Conservation (phyloP, 805 yeast species). For the Candida nemodendra region DNA sequence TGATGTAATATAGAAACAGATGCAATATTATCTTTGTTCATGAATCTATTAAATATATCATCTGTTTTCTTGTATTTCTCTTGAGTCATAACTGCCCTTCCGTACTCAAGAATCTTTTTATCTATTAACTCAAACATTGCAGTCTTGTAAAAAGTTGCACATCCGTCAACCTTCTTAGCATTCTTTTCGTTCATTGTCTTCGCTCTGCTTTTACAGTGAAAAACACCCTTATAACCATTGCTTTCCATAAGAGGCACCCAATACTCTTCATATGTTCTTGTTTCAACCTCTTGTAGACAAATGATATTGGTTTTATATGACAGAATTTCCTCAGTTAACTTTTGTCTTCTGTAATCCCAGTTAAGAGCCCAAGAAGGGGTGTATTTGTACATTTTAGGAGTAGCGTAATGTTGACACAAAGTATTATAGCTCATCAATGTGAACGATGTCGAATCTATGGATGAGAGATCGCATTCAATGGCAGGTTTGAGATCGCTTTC, state of each 20-base stretch:
- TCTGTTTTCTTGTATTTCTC: slow-evolving; percentile 89
- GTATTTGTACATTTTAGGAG: slow-evolving; percentile 85
- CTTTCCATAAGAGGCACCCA: slow-evolving; percentile 76
- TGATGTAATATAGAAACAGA: slow-evolving; percentile 74
- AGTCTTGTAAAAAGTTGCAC: slow-evolving; percentile 86
- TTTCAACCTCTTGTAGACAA: slow-evolving; percentile 95
- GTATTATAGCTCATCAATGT: slow-evolving; percentile 87
- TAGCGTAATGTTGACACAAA: slow-evolving; percentile 93
- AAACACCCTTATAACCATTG: slow-evolving; percentile 76
- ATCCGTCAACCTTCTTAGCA: slow-evolving; percentile 92
- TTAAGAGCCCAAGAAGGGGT: slow-evolving; percentile 97
- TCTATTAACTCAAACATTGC: slow-evolving; percentile 68
- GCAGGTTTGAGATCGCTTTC: slow-evolving; percentile 23
- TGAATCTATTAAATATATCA: slow-evolving; percentile 92
- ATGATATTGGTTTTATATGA: slow-evolving; percentile 69
- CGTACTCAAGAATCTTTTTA: slow-evolving; percentile 77
- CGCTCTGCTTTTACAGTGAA: slow-evolving; percentile 87
- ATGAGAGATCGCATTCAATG: slow-evolving; percentile 25
- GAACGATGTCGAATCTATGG: slow-evolving; percentile 45
- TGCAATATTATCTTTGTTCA: slow-evolving; percentile 94
- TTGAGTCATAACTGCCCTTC: slow-evolving; percentile 73
- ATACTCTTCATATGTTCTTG: slow-evolving; percentile 77
- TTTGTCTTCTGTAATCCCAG: slow-evolving; percentile 86
- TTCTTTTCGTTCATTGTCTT: slow-evolving; percentile 82
- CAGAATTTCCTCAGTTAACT: slow-evolving; percentile 70